Evolutionary conservation across 2,329 filamentous ascomycete species (phyloP), one percentile per base, ranked within the genome.

Genomic region (Ascochyta fabae): DNA sequence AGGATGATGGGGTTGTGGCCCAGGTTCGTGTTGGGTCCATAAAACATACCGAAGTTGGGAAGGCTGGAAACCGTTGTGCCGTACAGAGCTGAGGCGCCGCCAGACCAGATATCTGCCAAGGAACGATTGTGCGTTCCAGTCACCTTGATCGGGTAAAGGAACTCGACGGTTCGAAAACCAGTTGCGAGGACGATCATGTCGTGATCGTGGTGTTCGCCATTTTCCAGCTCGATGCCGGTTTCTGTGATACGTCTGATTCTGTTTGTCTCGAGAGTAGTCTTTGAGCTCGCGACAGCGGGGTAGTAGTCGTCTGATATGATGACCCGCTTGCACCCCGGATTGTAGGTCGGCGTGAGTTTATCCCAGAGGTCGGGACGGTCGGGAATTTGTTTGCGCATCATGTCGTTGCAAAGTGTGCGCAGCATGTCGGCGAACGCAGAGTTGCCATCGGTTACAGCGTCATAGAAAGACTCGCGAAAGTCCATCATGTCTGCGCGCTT

Each of bases 101-200:
- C 68, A n/a, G 72, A 68, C 85, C 84, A 87, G n/a, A 85, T 76
- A 8, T 83, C 77, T 0, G 72, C 66, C 19, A 86, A 70, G 0
- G 77, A 48, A 5, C 75, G 75, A 1, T 78, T 78, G 15, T 77
- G 65, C 0, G 66, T 62, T 6, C 84, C 84, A 9, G 72, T 77
- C 16, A 87, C 75, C 23, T 80, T 71, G 59, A 87, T 84, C 0
- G 84, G 83, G 60, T 82, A 78, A 76, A 87, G 79, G 70, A 87
- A 87, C 41, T 86, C 80, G 0, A 83, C 79, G 0, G 84, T 82
- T 23, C 80, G 77, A 75, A 87, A 87, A 0, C 85, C 85, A 0
- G 84, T 87, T 0, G 85, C 85, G 7, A 83, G 77, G 23, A 87
- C 74, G 13, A 87, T 77, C 16, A 86, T 68, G 62, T 87, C 84